Evolutionary conservation across 2,329 filamentous ascomycete genomes (phyloP).

Genomic region (Fusarium poae): DNA sequence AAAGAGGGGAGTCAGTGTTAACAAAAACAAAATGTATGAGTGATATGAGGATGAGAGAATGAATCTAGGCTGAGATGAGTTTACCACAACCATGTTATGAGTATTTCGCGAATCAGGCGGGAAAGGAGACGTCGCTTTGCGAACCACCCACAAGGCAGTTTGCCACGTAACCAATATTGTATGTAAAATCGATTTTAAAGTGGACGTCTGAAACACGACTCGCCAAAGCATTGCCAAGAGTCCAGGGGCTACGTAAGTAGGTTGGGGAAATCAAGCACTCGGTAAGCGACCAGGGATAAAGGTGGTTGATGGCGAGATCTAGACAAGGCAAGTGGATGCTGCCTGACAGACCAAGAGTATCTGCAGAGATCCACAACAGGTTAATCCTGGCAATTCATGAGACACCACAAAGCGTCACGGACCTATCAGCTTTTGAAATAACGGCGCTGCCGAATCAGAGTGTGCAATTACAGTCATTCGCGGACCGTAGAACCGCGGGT

Average conservation of each 20-base stretch:
- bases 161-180: neutral
- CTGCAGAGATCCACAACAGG: too few species aligned
- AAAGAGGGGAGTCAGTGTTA: neutral
- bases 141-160: neutral
- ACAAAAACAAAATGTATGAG: accelerated
- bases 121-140: neutral
- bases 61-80: neutral
- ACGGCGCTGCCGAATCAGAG: neutral
- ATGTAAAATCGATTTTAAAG: too few species aligned
- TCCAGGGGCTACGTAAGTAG: neutral
- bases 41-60: neutral
- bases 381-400: too few species aligned
- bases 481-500: too few species aligned
- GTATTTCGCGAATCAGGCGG: neutral
- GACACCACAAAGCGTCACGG: neutral
- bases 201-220: neutral
- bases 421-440: neutral
- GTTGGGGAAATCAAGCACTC: neutral
- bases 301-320: too few species aligned
- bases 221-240: accelerated
- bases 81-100: neutral
- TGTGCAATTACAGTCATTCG: too few species aligned
- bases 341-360: too few species aligned
- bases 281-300: too few species aligned
- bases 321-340: too few species aligned